These are phyloP conservation scores for Ceratobasidium papillatum DNA, from an alignment of 1,284 basidiomycete species.

Conservation along the genomic window DNA sequence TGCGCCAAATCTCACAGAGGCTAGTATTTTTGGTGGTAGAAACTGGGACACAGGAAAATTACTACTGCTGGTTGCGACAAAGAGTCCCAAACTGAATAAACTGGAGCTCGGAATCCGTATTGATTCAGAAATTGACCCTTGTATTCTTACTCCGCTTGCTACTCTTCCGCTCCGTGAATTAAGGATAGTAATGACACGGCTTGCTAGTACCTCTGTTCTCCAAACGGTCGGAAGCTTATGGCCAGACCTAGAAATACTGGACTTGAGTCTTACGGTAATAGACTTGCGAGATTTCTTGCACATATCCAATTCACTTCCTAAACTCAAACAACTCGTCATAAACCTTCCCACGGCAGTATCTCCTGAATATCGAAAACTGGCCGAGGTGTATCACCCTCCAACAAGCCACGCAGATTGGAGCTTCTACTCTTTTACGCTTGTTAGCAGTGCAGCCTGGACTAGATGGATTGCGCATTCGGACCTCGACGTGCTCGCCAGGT, in stretches of 20 bases:
- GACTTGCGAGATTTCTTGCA: neutral
- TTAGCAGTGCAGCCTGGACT: neutral
- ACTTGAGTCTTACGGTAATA: no score
- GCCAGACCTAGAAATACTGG: no score
- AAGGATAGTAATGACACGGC: neutral
- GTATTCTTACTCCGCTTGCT: neutral
- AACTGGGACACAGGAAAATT: neutral
- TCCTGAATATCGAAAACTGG: neutral
- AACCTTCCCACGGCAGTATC: neutral
- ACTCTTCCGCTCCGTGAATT: neutral
- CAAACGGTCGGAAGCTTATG: no score
- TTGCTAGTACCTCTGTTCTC: neutral
- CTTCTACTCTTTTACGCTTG: neutral
- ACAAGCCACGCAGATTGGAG: neutral
- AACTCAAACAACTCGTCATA: neutral
- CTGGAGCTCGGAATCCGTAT: neutral
- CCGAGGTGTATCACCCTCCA: neutral
- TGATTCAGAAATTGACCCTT: neutral
- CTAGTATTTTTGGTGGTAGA: neutral
- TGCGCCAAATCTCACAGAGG: neutral
- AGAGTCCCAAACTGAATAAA: neutral
- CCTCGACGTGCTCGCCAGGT: neutral
- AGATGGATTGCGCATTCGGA: neutral
- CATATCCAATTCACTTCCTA: neutral
- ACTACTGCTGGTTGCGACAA: neutral